Evolutionary conservation across 306 rosid genomes (phyloP).

Genomic region (cucumber (Cucumis sativus)): Cucumber_9930_V3 NC_026656.2:3765501-3766000

Average conservation of each 20-base stretch:
- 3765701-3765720: conserved; percentile 47
- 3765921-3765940: conserved; percentile 15
- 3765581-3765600: background rate
- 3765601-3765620: background rate
- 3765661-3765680: background rate
- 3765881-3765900: conserved; percentile 28
- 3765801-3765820: conserved; percentile 28
- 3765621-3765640: background rate
- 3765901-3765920: background rate
- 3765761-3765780: conserved; percentile 43
- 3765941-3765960: conserved; percentile 15
- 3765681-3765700: background rate
- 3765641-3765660: background rate
- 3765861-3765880: conserved; percentile 8
- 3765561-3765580: conserved; percentile 2
- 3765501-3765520: background rate
- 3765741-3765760: conserved; percentile 43
- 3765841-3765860: conserved; percentile 50
- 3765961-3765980: conserved; percentile 16
- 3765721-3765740: conserved; percentile 59
- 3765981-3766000: conserved; percentile 32
- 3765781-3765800: conserved; percentile 51
- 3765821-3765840: conserved; percentile 29
- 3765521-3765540: background rate
- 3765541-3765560: background rate